phyloP scores from a whole-genome alignment of 257 asterid genomes.

The Orobanche coerulescens region DNA sequence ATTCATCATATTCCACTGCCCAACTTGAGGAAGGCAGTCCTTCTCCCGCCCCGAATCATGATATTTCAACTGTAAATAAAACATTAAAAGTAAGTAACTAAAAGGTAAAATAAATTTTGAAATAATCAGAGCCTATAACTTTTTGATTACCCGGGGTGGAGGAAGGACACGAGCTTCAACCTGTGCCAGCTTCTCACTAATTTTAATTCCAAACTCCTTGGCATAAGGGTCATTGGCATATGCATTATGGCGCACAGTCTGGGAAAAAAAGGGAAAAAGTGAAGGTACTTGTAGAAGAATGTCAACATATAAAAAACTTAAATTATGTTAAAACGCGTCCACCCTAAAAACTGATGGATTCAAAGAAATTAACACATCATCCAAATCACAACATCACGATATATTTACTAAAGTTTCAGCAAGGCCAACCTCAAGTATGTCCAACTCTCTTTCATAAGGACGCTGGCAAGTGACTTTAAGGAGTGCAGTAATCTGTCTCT shows the following conservation, averaged over 20 bases:
- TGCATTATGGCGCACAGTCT: constrained; percentile 88
- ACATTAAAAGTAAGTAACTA: not conserved
- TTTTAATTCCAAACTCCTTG: constrained; percentile 86
- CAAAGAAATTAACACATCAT: not conserved
- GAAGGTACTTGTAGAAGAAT: not conserved
- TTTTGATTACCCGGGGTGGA: constrained; percentile 66
- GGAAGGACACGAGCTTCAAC: constrained; percentile 97
- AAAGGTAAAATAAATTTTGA: not conserved
- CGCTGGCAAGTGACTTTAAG: constrained; percentile 97
- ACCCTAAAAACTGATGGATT: not conserved
- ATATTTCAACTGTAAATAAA: constrained; percentile 65
- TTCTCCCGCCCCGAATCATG: constrained; percentile 91
- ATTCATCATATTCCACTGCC: constrained; percentile 99
- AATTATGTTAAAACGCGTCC: not conserved
- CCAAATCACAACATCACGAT: not conserved
- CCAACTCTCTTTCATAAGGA: constrained; percentile 67
- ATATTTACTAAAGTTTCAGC: not conserved
- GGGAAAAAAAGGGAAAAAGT: constrained; percentile 1
- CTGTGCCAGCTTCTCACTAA: constrained; percentile 76
- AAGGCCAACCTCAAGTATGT: constrained; percentile 60
- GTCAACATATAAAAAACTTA: not conserved
- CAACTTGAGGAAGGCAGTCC: constrained; percentile 89
- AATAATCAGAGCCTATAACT: not conserved
- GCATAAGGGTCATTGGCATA: constrained; percentile 80
- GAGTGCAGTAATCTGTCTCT: constrained; percentile 82